Base-by-base conservation (phyloP, 805 yeast genomes). In the Cyberlindnera euphorbiae region DNA sequence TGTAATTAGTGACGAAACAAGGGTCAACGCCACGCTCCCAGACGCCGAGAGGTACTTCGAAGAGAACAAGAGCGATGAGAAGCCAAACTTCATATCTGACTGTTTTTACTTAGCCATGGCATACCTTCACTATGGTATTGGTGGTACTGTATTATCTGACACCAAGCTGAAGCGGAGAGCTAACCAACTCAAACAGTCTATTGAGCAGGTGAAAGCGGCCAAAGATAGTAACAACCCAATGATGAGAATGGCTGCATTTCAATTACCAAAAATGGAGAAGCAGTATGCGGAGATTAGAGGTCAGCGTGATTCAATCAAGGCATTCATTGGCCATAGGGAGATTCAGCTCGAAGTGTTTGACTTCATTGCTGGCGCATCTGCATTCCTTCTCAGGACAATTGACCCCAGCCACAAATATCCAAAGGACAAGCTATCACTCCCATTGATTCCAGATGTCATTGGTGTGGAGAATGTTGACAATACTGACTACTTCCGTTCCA, bases 51-150 rank as follows among this genome's bases (percentile, higher is more conserved):
- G 73, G 33, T 77, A 73, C 49, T 75, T 73, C 50, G 60, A 68
- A 6, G 49, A 60, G 3, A 56, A 62, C 25, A 62, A 64, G 10
- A 53, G 58, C n/a, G 59, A 47, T 2, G 59, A 53, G n/a, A 55
- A 58, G 42, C 56, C 71, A 19, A 90, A 93, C 52, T 93, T 93
- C 56, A 86, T 93, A n/a, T 79, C 96, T 8, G 93, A 90, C 47
- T 82, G 95, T 51, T 93, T 88, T 59, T 93, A 71, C 52, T 57
- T 93, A 38, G 77, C 89, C 6, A 66, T 82, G 34, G 78, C 95
- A 0, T 88, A 82, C 56, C 60, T 86, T 32, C 89, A 90, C 47
- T 93, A 83, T 61, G 98, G 97, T 28, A 64, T 86, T 28, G 95
- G 95, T 17, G 97, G 97, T 33, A 62, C 82, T 0, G 60, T 73